A percentile compares a stretch with the other conserved stretches of the same genome.
phyloP scores from a whole-genome alignment of 805 yeast species.

The Barnettozyma botsteinii region DNA sequence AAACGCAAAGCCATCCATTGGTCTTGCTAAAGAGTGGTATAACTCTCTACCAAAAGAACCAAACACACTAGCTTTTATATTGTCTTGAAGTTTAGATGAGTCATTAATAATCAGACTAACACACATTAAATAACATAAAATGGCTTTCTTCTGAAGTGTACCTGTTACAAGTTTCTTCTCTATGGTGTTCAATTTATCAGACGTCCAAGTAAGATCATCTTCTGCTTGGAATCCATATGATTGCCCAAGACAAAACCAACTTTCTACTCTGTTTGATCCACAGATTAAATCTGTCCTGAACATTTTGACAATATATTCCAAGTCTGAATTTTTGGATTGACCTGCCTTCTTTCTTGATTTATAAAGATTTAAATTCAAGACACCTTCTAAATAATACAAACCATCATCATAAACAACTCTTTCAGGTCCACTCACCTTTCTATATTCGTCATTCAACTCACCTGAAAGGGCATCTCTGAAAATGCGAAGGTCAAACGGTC shows the following conservation, averaged over 20 bases:
- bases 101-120: constrained; percentile 35
- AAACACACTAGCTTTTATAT: constrained; percentile 43
- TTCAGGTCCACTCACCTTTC: constrained; percentile 28
- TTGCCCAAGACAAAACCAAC: constrained; percentile 82
- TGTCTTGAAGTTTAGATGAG: constrained; percentile 23
- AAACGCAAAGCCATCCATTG: constrained; percentile 61
- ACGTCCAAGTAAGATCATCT: constrained; percentile 88
- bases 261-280: constrained; percentile 65
- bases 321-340: constrained; percentile 77
- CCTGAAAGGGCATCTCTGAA: constrained; percentile 53
- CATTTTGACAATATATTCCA: constrained; percentile 65
- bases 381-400: constrained; percentile 63
- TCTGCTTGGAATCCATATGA: constrained; percentile 75
- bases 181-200: constrained; percentile 64
- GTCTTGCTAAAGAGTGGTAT: constrained; percentile 38
- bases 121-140: constrained; percentile 74
- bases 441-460: constrained; percentile 26
- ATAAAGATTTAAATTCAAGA: constrained; percentile 59
- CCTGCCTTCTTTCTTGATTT: constrained; percentile 65
- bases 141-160: constrained; percentile 56
- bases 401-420: constrained; percentile 44
- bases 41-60: constrained; percentile 50
- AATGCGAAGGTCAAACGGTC: constrained; percentile 37
- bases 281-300: constrained; percentile 62
- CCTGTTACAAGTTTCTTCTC: constrained; percentile 62